Base-by-base conservation (phyloP, 352 stramenopile species). In the Blastocystis hominis region DNA sequence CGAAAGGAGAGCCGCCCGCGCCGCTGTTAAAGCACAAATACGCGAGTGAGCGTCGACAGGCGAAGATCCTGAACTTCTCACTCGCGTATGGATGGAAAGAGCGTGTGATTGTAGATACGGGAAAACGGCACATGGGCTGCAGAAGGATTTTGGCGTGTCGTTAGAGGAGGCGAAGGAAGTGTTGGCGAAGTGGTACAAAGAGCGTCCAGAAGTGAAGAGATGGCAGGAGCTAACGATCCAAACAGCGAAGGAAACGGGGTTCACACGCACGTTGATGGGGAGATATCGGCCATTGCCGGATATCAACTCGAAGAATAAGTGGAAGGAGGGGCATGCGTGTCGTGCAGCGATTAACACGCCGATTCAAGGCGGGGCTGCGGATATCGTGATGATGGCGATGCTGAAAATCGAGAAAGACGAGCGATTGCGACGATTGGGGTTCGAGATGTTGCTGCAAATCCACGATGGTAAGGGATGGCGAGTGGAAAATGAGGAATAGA, bases 381-480 rank as follows among this genome's bases (percentile, higher is more conserved):
- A 99, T 88, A 94, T 99, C 6, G 97, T 98, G 0, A 99, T 98
- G 95, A 96, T 98, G 89, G 97, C 96, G 2, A 99, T 99, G 97
- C 92, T 98, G 42, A 96, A 95, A 46, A 95, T 99, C 38, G 95
- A 98, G 88, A 90, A 94, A 17, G 95, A 95, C 89, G 89, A 94
- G 69, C 91, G 94, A 34, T 90, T 99, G 9, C 93, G 94, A 47
- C 89, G 94, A 86, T 91, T 98, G 2, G 96, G 97, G 1, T 99
- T 95, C 94, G 96, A 97, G 86, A 94, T 99, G 90, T 91, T 99
- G 24, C 95, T 98, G 80, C 96, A 99, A 90, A 89, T 90, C 78
- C 55, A 76, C 17, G 54, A 75, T 86, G 76, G 78, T 81, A 17
- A n/a, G 56, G 53, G n/a, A 46, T 20, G 20, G 47, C 24, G 24